phyloP scores from a whole-genome alignment of 2,329 filamentous ascomycete genomes.

The Capronia epimyces region DNA sequence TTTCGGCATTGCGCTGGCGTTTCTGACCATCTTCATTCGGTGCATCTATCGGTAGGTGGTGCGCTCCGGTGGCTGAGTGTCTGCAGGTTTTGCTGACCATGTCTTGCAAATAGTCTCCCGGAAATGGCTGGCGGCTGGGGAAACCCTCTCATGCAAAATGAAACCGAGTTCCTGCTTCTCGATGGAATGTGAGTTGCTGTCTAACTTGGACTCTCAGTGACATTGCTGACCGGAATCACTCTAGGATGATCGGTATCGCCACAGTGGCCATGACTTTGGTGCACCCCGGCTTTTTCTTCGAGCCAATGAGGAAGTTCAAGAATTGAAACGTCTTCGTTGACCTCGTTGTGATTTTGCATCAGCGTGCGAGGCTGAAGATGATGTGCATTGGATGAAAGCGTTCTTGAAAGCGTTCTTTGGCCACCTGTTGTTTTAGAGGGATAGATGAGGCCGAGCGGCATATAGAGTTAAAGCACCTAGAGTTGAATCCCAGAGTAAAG shows the following conservation, averaged over 20 bases:
- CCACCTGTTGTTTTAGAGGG: not conserved
- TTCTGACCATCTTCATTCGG: constrained; percentile 39
- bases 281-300: constrained; percentile 45
- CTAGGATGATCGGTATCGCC: constrained; percentile 44
- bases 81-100: not conserved
- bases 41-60: constrained; percentile 41
- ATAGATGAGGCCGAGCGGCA: not conserved
- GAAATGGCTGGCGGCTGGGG: constrained; percentile 50
- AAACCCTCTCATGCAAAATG: constrained; percentile 43
- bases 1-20: constrained; percentile 32
- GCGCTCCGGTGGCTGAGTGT: not conserved
- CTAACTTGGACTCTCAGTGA: not conserved
- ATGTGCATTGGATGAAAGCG: not conserved
- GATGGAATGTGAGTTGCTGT: constrained; percentile 43
- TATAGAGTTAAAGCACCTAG: not conserved
- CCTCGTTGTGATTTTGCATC: not conserved
- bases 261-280: constrained; percentile 39
- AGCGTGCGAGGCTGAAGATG: not conserved
- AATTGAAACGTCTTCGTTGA: not conserved
- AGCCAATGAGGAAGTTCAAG: constrained; percentile 29
- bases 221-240: constrained; percentile 11
- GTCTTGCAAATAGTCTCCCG: constrained; percentile 36
- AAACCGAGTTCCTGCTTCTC: constrained; percentile 45
- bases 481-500: too few relatives aligned
- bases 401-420: not conserved